Percentiles rank a stretch among this genome's conserved stretches.
These are phyloP conservation scores for Aspergillus phoenicis DNA, from an alignment of 2,329 filamentous ascomycete genomes.

Conservation along the genomic window DNA sequence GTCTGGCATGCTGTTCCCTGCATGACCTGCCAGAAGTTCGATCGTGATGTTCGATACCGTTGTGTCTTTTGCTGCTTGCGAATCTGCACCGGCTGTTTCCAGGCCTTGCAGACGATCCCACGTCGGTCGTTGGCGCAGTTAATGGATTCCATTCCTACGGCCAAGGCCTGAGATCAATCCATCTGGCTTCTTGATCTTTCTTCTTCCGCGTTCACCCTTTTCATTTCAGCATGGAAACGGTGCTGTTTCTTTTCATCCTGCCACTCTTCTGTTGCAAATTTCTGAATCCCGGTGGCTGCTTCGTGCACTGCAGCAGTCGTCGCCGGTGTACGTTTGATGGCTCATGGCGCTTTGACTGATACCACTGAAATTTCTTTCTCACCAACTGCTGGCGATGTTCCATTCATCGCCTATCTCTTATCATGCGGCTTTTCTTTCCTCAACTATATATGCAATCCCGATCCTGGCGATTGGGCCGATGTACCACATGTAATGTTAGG, in stretches of 20 bases:
- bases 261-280: neutral
- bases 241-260: neutral
- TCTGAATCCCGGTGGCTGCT: neutral
- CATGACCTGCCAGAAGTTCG: conserved; percentile 46
- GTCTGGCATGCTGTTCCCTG: conserved; percentile 45
- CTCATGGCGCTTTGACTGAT: neutral
- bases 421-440: neutral
- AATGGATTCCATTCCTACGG: conserved; percentile 27
- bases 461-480: neutral
- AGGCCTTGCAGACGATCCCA: conserved; percentile 36
- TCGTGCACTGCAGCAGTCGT: neutral
- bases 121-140: conserved; percentile 38
- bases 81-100: conserved; percentile 41
- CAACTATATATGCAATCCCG: neutral
- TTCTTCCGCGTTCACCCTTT: neutral
- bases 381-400: neutral
- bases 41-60: conserved; percentile 40
- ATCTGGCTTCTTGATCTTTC: neutral
- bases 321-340: neutral
- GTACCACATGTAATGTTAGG: neutral
- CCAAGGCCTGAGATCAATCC: conserved; percentile 1
- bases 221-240: neutral
- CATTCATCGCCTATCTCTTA: neutral
- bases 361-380: neutral
- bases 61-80: conserved; percentile 48